Evolutionary conservation across 1,139 yeast genomes (phyloP).

Genomic region (Suhomyces guaymorum): DNA sequence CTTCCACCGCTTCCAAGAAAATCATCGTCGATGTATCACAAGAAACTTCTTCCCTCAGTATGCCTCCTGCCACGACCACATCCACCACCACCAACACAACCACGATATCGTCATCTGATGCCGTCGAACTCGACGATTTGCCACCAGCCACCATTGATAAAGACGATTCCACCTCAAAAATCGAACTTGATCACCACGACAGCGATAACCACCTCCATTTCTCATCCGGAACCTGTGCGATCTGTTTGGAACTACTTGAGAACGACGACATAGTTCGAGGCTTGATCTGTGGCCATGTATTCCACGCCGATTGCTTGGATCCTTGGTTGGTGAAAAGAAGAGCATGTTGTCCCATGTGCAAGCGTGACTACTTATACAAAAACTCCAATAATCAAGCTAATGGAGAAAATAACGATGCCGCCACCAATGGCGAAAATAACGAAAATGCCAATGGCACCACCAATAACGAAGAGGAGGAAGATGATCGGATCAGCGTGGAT

Average conservation of each 20-base stretch:
- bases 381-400: too few relatives aligned
- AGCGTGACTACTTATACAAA: conserved; percentile 63
- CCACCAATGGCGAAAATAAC: conserved; percentile 16
- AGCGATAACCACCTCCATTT: conserved; percentile 43
- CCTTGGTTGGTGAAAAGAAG: conserved; percentile 78
- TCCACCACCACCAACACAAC: not conserved
- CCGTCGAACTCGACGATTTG: conserved; percentile 4
- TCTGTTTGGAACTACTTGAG: conserved; percentile 69
- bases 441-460: conserved; percentile 12
- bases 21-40: too few relatives aligned
- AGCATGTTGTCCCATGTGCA: conserved; percentile 86
- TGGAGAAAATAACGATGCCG: too few relatives aligned
- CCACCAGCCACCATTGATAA: conserved; percentile 1
- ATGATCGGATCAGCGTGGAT: conserved; percentile 35
- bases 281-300: conserved; percentile 79
- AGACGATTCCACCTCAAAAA: too few relatives aligned
- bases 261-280: conserved; percentile 69
- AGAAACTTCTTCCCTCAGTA: too few relatives aligned
- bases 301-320: conserved; percentile 76
- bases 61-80: too few relatives aligned
- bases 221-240: conserved; percentile 77
- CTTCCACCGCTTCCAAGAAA: conserved; percentile 1
- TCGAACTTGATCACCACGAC: conserved; percentile 2
- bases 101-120: too few relatives aligned
- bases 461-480: conserved; percentile 19